phyloP scores from a whole-genome alignment of 2,329 filamentous ascomycete species.

The Epichloe aotearoae region DNA sequence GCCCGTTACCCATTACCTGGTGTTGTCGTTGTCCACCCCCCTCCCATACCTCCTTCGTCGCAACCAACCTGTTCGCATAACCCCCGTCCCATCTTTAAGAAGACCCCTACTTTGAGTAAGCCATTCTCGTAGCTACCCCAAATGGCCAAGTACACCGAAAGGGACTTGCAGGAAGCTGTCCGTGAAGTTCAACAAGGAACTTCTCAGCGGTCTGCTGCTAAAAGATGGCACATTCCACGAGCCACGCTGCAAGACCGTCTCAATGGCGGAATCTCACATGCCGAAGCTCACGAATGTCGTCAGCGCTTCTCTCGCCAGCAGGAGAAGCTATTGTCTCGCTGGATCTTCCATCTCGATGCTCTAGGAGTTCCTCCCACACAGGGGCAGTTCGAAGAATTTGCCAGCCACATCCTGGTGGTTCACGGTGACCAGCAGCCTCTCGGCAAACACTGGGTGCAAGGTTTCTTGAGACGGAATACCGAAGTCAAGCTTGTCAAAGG shows the following conservation, averaged over 20 bases:
- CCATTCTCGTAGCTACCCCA: constrained; percentile 1
- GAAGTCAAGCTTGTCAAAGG: constrained; percentile 8
- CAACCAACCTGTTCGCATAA: constrained; percentile 1
- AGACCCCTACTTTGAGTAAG: neutral
- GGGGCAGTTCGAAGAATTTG: constrained; percentile 7
- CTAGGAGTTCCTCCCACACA: constrained; percentile 7
- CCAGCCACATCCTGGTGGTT: constrained; percentile 6
- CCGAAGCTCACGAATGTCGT: constrained; percentile 7
- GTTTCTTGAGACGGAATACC: constrained; percentile 7
- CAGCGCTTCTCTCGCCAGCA: constrained; percentile 8
- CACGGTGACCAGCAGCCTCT: constrained; percentile 7
- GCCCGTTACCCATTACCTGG: neutral
- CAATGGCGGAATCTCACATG: constrained; percentile 7
- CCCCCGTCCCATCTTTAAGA: neutral
- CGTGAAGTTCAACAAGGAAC: constrained; percentile 8
- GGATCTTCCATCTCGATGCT: constrained; percentile 6
- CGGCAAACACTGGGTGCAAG: constrained; percentile 8
- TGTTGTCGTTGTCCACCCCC: neutral
- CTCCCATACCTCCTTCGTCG: neutral
- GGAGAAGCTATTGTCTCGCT: constrained; percentile 7
- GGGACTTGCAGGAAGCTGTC: constrained; percentile 8
- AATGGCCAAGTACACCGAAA: constrained; percentile 8
- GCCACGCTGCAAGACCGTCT: constrained; percentile 8
- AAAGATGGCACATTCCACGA: constrained; percentile 7
- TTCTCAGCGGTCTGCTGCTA: constrained; percentile 7